Percentiles rank a stretch among this genome's conserved stretches.
Conservation (phyloP, 1,284 basidiomycete genomes). For the Pseudozyma tsukubaensis region DNA sequence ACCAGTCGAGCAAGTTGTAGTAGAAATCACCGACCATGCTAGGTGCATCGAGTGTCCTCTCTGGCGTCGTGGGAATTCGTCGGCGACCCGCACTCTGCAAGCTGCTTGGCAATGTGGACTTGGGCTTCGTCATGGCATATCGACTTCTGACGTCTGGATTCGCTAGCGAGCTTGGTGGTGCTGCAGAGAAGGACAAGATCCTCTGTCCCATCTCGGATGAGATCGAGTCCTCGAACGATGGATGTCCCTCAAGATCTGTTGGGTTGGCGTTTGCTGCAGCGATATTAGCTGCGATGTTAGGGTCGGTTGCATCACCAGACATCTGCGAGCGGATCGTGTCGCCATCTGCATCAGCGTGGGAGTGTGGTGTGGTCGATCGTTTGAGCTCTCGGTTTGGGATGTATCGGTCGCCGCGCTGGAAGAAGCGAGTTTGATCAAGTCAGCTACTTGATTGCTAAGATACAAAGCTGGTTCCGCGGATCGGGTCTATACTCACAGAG, state of each 20-base stretch:
- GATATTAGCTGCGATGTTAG: conserved; percentile 52
- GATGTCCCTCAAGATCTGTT: conserved; percentile 52
- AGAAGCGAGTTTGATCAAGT: not conserved
- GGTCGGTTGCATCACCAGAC: conserved; percentile 39
- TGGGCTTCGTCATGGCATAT: conserved; percentile 59
- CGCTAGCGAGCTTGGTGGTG: conserved; percentile 68
- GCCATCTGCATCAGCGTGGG: conserved; percentile 51
- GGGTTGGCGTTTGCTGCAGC: conserved; percentile 54
- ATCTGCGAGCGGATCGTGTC: conserved; percentile 51
- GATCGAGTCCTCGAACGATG: conserved; percentile 60
- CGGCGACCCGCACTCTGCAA: conserved; percentile 73
- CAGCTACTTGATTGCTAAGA: not conserved
- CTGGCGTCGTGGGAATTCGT: conserved; percentile 83
- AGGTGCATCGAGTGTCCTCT: conserved; percentile 92
- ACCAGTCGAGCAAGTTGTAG: conserved; percentile 93
- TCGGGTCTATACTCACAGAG: conserved; percentile 16
- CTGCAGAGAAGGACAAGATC: conserved; percentile 70
- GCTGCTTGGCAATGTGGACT: conserved; percentile 60
- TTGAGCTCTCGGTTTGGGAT: conserved; percentile 64
- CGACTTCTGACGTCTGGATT: conserved; percentile 66
- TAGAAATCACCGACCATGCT: conserved; percentile 97
- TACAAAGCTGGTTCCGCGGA: too few species aligned
- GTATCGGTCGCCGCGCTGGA: conserved; percentile 64
- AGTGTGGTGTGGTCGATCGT: conserved; percentile 36
- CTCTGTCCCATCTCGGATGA: conserved; percentile 69